Evolutionary conservation across 2,329 filamentous ascomycete genomes (phyloP).

Genomic region (Geosmithia putterillii): DNA sequence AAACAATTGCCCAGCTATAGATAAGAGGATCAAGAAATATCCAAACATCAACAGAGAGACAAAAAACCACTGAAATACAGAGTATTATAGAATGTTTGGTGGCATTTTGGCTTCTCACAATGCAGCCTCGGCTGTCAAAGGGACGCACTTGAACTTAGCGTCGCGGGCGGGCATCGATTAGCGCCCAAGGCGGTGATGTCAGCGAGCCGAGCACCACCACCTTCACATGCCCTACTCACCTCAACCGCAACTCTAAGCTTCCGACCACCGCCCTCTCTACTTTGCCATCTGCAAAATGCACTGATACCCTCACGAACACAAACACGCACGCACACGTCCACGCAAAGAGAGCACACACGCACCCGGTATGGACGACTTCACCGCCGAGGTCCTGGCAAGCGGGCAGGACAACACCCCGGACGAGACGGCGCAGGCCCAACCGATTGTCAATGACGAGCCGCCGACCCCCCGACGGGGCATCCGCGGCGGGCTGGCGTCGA

Average conservation of each 20-base stretch:
- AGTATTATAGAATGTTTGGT: no score
- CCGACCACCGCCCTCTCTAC: neutral
- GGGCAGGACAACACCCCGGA: slow-evolving; percentile 12
- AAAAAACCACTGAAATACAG: no score
- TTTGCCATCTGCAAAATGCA: neutral
- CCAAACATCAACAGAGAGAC: no score
- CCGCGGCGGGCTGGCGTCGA: slow-evolving; percentile 18
- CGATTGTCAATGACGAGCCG: slow-evolving; percentile 1
- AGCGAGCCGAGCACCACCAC: neutral
- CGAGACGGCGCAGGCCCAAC: slow-evolving; percentile 7
- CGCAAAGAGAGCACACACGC: neutral
- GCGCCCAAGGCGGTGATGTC: neutral
- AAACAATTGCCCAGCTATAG: no score
- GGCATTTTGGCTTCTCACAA: no score
- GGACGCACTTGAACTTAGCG: neutral
- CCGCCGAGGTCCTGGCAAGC: slow-evolving; percentile 19
- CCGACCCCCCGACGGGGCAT: slow-evolving; percentile 5
- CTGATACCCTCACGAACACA: neutral
- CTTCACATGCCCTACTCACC: neutral
- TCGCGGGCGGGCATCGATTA: neutral
- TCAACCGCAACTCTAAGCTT: no score
- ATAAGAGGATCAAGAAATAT: no score
- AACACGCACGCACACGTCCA: neutral
- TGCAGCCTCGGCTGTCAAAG: neutral
- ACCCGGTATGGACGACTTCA: slow-evolving; percentile 26